A percentile compares a stretch with the other conserved stretches of the same genome.
Conservation (phyloP, 169 alveolate genomes). For the Plasmodium malariae region DNA sequence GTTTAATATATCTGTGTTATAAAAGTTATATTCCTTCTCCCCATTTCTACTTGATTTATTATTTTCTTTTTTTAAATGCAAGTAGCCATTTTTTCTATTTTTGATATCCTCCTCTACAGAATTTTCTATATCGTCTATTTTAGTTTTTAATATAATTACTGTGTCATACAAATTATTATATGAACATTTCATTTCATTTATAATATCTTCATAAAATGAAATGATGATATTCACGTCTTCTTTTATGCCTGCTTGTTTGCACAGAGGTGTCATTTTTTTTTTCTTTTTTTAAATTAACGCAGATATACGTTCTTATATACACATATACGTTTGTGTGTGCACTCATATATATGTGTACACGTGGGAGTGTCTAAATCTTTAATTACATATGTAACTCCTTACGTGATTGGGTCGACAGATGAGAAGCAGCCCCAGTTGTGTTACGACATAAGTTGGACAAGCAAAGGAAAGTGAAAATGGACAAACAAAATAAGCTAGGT, state of each 20-base stretch:
- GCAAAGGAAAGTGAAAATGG: too few species aligned
- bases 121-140: constrained; percentile 21
- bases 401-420: too few species aligned
- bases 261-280: constrained; percentile 13
- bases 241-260: constrained; percentile 13
- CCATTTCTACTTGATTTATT: neutral
- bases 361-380: neutral
- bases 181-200: constrained; percentile 29
- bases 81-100: neutral
- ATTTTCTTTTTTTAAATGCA: neutral
- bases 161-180: constrained; percentile 30
- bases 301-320: neutral
- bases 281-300: neutral
- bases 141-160: constrained; percentile 12
- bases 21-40: neutral
- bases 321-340: neutral
- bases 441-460: too few species aligned
- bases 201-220: constrained; percentile 50
- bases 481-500: too few species aligned
- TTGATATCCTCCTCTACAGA: neutral
- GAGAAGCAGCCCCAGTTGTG: too few species aligned
- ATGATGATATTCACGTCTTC: neutral
- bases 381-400: too few species aligned
- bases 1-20: constrained; percentile 41
- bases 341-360: neutral